Evolutionary conservation across 1,139 yeast genomes (phyloP).

Genomic region (Arxiozyma heterogenica): DNA sequence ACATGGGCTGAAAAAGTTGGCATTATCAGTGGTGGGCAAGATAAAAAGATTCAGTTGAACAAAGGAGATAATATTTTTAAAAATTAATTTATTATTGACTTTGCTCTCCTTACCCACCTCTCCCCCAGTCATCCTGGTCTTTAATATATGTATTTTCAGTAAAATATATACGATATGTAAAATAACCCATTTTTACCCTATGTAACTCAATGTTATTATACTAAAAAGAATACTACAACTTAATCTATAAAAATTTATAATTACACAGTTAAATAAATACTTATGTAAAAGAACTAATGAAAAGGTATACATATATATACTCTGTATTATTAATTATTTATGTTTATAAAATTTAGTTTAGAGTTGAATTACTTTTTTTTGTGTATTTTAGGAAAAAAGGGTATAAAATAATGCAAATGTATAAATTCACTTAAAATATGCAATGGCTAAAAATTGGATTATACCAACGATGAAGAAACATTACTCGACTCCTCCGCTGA

Average conservation of each 20-base stretch:
- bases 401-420: neutral
- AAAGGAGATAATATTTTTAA: conserved; percentile 37
- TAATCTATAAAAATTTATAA: no score
- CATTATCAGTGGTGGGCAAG: conserved; percentile 88
- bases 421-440: neutral
- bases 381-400: neutral
- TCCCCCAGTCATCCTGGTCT: neutral
- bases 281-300: neutral
- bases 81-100: conserved; percentile 6
- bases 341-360: no score
- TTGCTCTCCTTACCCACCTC: no score
- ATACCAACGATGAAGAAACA: conserved; percentile 1
- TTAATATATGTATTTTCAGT: neutral
- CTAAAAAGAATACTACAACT: no score
- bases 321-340: no score
- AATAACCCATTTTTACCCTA: neutral
- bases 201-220: neutral
- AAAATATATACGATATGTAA: neutral
- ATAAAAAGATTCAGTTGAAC: conserved; percentile 84
- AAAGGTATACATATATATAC: no score
- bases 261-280: no score
- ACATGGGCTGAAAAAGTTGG: conserved; percentile 77
- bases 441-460: neutral
- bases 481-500: neutral
- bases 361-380: no score